Conservation (phyloP, 208 protist species). For the Leishmania tarentolae region DNA sequence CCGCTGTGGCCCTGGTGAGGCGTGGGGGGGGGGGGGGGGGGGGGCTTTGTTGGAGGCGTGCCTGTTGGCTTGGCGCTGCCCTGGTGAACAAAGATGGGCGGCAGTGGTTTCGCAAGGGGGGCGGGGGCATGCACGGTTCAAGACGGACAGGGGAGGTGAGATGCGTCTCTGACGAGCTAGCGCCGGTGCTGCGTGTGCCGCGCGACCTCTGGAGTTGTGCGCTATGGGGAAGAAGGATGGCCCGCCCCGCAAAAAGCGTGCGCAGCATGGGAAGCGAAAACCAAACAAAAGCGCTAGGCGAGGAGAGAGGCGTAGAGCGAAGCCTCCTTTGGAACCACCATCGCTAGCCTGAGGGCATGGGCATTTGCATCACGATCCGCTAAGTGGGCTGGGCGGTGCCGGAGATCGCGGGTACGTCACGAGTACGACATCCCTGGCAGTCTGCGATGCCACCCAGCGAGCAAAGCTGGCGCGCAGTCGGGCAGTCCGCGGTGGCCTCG, state of each 20-base stretch:
- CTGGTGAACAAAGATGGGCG: neutral
- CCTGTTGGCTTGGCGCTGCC: neutral
- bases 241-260: neutral
- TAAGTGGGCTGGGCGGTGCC: neutral
- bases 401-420: conserved; percentile 2
- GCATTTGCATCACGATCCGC: neutral
- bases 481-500: neutral
- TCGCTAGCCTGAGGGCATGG: neutral
- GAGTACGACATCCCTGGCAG: conserved; percentile 20
- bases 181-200: neutral
- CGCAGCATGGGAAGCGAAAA: neutral
- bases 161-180: neutral
- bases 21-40: neutral
- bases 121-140: neutral
- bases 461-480: conserved; percentile 1
- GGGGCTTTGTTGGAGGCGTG: neutral
- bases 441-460: conserved; percentile 22
- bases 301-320: neutral
- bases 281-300: neutral
- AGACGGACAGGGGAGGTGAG: neutral
- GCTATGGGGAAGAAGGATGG: neutral
- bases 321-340: neutral
- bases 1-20: too few species aligned
- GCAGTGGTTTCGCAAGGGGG: neutral
- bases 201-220: neutral